Percentiles rank a stretch among this genome's conserved stretches.
Conservation (phyloP, 352 stramenopile species). For the Pythium diclinum region DNA sequence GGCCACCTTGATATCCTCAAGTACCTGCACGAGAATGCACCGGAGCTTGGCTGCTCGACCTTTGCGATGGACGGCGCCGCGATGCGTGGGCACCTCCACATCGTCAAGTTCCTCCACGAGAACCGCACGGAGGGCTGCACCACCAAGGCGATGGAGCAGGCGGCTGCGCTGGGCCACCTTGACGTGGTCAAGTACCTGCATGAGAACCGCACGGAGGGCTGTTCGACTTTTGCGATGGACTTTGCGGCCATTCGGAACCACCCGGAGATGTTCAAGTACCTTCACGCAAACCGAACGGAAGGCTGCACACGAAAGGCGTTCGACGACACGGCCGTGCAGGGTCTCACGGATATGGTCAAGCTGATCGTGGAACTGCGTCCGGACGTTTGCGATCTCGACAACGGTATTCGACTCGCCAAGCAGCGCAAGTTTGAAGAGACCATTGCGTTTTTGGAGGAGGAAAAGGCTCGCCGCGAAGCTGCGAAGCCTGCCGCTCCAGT, state of each 20-base stretch:
- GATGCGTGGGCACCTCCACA: constrained; percentile 26
- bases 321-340: constrained; percentile 40
- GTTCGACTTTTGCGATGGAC: constrained; percentile 57
- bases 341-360: constrained; percentile 39
- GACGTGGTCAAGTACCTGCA: constrained; percentile 35
- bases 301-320: constrained; percentile 52
- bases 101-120: constrained; percentile 38
- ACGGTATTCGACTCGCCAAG: constrained; percentile 42
- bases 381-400: constrained; percentile 34
- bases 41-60: constrained; percentile 25
- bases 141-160: constrained; percentile 32
- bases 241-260: constrained; percentile 43
- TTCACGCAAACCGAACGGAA: constrained; percentile 52
- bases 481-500: neutral
- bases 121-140: constrained; percentile 36
- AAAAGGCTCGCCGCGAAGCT: constrained; percentile 12
- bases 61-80: constrained; percentile 36
- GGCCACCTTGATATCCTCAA: constrained; percentile 34
- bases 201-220: constrained; percentile 33
- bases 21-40: constrained; percentile 34
- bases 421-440: constrained; percentile 38
- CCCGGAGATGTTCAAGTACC: constrained; percentile 41
- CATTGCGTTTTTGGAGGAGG: constrained; percentile 23
- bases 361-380: constrained; percentile 39
- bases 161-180: constrained; percentile 29